Evolutionary conservation across 768 basidiomycete species (phyloP), one percentile per base, ranked within the genome.

Genomic region (Gautieria morchelliformis): DNA sequence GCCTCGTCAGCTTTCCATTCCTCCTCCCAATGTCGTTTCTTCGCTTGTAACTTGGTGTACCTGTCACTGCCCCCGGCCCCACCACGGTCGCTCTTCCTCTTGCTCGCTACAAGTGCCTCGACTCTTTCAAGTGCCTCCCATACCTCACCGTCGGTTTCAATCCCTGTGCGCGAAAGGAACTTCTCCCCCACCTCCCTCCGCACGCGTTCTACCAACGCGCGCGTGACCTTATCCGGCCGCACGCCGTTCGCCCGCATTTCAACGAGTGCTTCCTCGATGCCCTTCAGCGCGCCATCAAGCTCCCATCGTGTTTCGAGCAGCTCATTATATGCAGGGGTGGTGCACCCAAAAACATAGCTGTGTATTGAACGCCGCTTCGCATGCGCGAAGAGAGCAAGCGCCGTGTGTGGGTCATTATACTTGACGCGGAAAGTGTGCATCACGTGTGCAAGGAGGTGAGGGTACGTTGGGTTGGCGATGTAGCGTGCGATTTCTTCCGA

Each of bases 271-370:
- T 80, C 77, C 53, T 79, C 79, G 0, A 93, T 84, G 27, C 87
- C 89, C 47, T 78, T 76, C 37, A 93, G 4, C 48, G 37, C 27
- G 30, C n/a, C 80, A 80, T 94, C 90, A 56, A 77, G 81, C 8
- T 73, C 70, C 94, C 94, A 97, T 19, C 82, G 81, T n/a, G 88
- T 91, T 64, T 81, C 75, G 27, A 97, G 80, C 19, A 93, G 76
- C 66, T 95, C 91, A 68, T 93, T 92, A 70, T 95, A 96, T 0
- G 85, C 87, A 10, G 77, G 77, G 0, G 93, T 88, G 10, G 89
- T 87, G 69, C 94, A 97, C 2, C 93, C 94, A 63, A 85, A 85
- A 32, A 94, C 85, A 68, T 90, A 97, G 5, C 87, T 91, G 4
- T 84, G 76, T 50, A 86, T 79, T 1, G 88, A 90, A 4, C 84